Base-by-base conservation (phyloP, 78 protist species). In the Cyanophora paradoxa region DNA sequence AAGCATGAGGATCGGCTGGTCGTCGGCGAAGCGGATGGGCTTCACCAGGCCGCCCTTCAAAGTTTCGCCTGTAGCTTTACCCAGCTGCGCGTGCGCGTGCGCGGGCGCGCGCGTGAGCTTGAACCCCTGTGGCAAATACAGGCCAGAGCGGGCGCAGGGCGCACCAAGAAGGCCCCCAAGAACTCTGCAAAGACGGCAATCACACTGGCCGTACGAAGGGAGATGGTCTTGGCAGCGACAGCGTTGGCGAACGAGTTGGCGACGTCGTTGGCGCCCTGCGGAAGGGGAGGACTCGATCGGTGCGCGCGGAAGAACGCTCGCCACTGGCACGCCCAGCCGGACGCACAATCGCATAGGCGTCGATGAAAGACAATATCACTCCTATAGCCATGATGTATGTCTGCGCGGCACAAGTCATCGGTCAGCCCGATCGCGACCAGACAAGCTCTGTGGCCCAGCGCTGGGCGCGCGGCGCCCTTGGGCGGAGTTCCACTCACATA, bases 331-430 rank as follows among this genome's bases (percentile, higher is more conserved):
- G n/a, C n/a, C n/a, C n/a, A n/a, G n/a, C n/a, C n/a, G n/a, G n/a
- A n/a, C n/a, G n/a, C n/a, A n/a, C 79, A 36, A 74, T 74, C n/a
- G 54, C 68, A 31, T 34, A 74, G 7, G 79, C 79, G 42, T 20
- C n/a, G n/a, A n/a, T n/a, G n/a, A n/a, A n/a, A n/a, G n/a, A n/a
- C n/a, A n/a, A n/a, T n/a, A n/a, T n/a, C n/a, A n/a, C n/a, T n/a
- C n/a, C n/a, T n/a, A n/a, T n/a, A n/a, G n/a, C n/a, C n/a, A n/a
- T n/a, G n/a, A n/a, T n/a, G n/a, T n/a, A n/a, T n/a, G n/a, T n/a
- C n/a, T n/a, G n/a, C n/a, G n/a, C n/a, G n/a, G n/a, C n/a, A n/a
- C n/a, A n/a, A n/a, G n/a, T n/a, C n/a, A n/a, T n/a, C n/a, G n/a
- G n/a, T n/a, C n/a, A n/a, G n/a, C n/a, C n/a, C n/a, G n/a, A n/a